Conservation (phyloP, 129 eudicot genomes). For the Escallonia herrerae region DNA sequence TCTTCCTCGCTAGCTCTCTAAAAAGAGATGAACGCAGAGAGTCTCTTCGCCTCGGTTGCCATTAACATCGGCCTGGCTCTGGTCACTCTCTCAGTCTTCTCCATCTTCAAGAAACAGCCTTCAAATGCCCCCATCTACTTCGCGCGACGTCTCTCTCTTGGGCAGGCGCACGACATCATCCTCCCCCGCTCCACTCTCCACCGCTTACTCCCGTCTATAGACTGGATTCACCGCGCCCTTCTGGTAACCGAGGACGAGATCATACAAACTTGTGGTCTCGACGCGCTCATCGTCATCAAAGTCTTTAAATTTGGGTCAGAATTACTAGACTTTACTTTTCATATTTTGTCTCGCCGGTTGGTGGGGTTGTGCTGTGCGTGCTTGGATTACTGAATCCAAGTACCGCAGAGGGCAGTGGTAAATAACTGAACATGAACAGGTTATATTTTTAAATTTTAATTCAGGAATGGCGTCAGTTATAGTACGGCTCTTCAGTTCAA, state of each 20-base stretch:
- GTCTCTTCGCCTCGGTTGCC: conserved; percentile 62
- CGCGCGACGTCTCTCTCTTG: conserved; percentile 51
- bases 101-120: conserved; percentile 52
- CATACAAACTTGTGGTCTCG: conserved; percentile 54
- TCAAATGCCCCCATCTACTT: conserved; percentile 46
- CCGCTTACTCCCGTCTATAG: conserved; percentile 47
- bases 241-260: conserved; percentile 62
- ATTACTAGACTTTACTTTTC: too few species aligned
- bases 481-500: too few species aligned
- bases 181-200: conserved; percentile 25
- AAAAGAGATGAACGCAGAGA: conserved; percentile 43
- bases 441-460: too few species aligned
- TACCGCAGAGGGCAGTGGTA: too few species aligned
- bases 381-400: too few species aligned
- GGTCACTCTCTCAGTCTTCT: conserved; percentile 45
- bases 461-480: too few species aligned
- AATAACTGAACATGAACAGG: too few species aligned
- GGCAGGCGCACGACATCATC: conserved; percentile 19
- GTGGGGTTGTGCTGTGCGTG: too few species aligned
- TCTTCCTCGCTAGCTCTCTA: too few species aligned
- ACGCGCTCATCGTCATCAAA: conserved; percentile 62
- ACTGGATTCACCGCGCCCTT: conserved; percentile 54
- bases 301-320: conserved; percentile 57
- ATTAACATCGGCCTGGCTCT: conserved; percentile 65
- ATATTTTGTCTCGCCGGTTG: too few species aligned